phyloP scores from a whole-genome alignment of 2,329 filamentous ascomycete species.

The Setomelanomma holmii region DNA sequence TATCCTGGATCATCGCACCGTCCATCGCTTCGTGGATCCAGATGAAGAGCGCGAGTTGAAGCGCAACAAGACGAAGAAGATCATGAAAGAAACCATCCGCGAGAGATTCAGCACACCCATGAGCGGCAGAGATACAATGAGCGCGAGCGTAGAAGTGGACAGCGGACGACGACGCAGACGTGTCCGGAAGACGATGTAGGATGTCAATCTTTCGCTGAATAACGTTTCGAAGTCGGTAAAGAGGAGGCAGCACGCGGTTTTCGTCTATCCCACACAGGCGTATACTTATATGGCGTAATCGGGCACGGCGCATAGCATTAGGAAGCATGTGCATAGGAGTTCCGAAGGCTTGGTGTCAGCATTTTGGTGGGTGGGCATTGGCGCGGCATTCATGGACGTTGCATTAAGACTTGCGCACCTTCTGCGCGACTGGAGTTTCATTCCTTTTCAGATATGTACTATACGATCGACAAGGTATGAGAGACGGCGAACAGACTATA shows the following conservation, averaged over 20 bases:
- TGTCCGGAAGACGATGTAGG: slow-evolving; percentile 41
- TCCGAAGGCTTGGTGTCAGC: not conserved
- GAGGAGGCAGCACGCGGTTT: not conserved
- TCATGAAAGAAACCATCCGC: slow-evolving; percentile 28
- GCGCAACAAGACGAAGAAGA: slow-evolving; percentile 36
- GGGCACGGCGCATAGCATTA: not conserved
- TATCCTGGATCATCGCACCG: slow-evolving; percentile 82
- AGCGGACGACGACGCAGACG: slow-evolving; percentile 30
- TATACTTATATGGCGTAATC: not conserved
- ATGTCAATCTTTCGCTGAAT: slow-evolving; percentile 1
- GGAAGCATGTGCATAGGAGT: not conserved
- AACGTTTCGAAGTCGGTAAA: not conserved
- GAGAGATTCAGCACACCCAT: slow-evolving; percentile 38
- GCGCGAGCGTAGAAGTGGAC: slow-evolving; percentile 31
- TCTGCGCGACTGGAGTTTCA: not conserved
- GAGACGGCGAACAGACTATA: not conserved
- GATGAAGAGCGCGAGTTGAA: slow-evolving; percentile 63
- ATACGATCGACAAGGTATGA: not conserved
- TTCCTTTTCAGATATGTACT: too few relatives aligned
- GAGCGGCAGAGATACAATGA: slow-evolving; percentile 34
- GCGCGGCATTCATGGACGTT: not conserved
- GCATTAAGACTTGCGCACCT: not conserved
- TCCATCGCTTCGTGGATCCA: slow-evolving; percentile 82
- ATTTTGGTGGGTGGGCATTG: not conserved
- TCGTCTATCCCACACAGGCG: not conserved